Conservation (phyloP, 805 yeast species). For the Candida glaebosa region DNA sequence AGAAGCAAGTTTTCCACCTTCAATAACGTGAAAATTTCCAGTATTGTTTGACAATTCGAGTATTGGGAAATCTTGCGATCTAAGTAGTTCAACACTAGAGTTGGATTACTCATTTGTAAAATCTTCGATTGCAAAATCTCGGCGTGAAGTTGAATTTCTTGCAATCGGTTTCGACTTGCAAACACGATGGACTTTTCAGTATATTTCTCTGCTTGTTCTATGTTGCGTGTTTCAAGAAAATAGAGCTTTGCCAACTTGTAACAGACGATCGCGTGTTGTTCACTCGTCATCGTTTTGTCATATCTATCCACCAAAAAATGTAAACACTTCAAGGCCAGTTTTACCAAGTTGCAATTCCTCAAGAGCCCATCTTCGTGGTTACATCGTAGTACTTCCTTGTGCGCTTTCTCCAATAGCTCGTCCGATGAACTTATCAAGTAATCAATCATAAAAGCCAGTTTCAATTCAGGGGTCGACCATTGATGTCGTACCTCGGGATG, state of each 20-base stretch:
- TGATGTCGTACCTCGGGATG: not conserved
- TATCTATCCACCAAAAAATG: slow-evolving; percentile 29
- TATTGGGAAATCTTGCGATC: slow-evolving; percentile 20
- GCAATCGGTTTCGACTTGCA: slow-evolving; percentile 23
- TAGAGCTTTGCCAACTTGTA: slow-evolving; percentile 35
- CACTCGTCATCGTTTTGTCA: slow-evolving; percentile 23
- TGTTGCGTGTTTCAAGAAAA: slow-evolving; percentile 39
- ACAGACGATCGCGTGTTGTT: slow-evolving; percentile 27
- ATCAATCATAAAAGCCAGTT: slow-evolving; percentile 9
- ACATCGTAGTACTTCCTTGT: slow-evolving; percentile 13
- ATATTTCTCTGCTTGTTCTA: slow-evolving; percentile 39
- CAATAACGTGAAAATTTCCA: slow-evolving; percentile 27
- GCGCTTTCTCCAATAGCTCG: slow-evolving; percentile 22
- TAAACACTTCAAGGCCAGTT: slow-evolving; percentile 35
- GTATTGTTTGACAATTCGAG: slow-evolving; percentile 13
- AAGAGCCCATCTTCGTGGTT: slow-evolving; percentile 15
- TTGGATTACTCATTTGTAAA: slow-evolving; percentile 23
- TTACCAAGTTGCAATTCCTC: slow-evolving; percentile 27
- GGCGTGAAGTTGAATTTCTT: slow-evolving; percentile 21
- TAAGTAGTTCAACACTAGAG: slow-evolving; percentile 27
- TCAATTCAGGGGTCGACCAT: not conserved
- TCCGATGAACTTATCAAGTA: slow-evolving; percentile 17
- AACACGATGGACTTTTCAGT: slow-evolving; percentile 27
- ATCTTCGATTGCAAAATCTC: slow-evolving; percentile 38
- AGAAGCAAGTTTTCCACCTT: slow-evolving; percentile 28